Percentiles rank a stretch among this genome's conserved stretches.
phyloP scores from a whole-genome alignment of 352 stramenopile species.

The Globisporangium lucens region DNA sequence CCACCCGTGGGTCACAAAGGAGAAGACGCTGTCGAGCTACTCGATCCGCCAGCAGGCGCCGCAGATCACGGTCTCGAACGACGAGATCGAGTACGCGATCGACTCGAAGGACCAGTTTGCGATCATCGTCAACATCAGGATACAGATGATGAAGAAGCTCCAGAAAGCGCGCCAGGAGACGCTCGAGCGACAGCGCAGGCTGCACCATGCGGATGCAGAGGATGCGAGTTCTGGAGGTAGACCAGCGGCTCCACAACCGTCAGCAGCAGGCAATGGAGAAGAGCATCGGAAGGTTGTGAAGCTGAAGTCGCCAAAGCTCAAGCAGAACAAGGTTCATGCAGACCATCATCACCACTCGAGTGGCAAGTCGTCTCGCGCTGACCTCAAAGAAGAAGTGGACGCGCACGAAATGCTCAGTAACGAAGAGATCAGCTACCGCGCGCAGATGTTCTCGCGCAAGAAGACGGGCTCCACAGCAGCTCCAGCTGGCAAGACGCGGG shows the following conservation, averaged over 20 bases:
- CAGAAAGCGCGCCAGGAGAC: constrained; percentile 41
- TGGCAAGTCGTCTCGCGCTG: neutral
- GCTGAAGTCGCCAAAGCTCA: constrained; percentile 15
- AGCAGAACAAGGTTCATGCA: constrained; percentile 35
- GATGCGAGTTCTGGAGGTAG: neutral
- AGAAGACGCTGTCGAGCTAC: constrained; percentile 38
- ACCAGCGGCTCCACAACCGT: neutral
- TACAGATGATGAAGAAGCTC: constrained; percentile 66
- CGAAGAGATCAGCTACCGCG: constrained; percentile 65
- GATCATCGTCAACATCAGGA: constrained; percentile 65
- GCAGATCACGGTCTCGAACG: constrained; percentile 63
- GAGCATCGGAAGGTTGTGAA: constrained; percentile 2
- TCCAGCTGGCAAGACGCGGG: constrained; percentile 20
- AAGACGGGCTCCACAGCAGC: constrained; percentile 33
- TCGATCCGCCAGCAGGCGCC: constrained; percentile 22
- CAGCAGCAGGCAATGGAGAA: neutral
- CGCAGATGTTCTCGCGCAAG: constrained; percentile 61
- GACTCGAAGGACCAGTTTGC: constrained; percentile 47
- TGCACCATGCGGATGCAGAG: constrained; percentile 8
- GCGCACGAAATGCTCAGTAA: constrained; percentile 42
- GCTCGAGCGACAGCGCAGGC: constrained; percentile 19
- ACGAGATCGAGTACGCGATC: constrained; percentile 76
- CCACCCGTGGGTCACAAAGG: constrained; percentile 77
- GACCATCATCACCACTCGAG: constrained; percentile 8
- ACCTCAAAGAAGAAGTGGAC: neutral